Evolutionary conservation across 1,284 basidiomycete genomes (phyloP), one percentile per base, ranked within the genome.

Genomic region (Austropuccinia psidii): DNA sequence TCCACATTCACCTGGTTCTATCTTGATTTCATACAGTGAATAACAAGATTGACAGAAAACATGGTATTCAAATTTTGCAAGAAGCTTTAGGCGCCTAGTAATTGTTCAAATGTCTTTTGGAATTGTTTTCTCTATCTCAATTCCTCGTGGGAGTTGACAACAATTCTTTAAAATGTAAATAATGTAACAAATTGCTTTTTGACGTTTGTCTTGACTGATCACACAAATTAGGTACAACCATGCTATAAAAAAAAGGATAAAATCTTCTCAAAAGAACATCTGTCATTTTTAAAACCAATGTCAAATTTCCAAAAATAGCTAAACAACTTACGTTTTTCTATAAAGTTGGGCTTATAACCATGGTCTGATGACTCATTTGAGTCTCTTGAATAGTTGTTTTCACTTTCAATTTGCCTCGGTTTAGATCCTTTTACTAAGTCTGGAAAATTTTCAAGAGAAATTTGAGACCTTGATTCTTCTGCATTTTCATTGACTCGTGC

Each of bases 101-200:
- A 67, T 29, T 11, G 65, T 67, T 5, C 31, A 24, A 8, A 67
- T n/a, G 24, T 67, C 47, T 37, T 54, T 67, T 35, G 65, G 65
- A 27, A 67, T 39, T 33, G 54, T 17, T 2, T 11, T 3, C 27
- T 68, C 50, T 24, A 55, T 4, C 27, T 68, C n/a, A 19, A 68
- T 52, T 33, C 6, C 1, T 17, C 35, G 52, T 21, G 21, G 21
- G 19, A 68, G 66, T 55, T 57, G 52, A n/a, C 39, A 37, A 43
- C 31, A 55, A n/a, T 68, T 4, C 21, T 43, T 55, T 49, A 68
- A n/a, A 5, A 68, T 50, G 21, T 68, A 68, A 7, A 45, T 41
- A 3, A 68, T 57, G 21, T 55, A 68, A 2, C 3, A 13, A 15
- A 66, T 31, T 4, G 64, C 64, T n/a, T 52, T 15, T 11, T 31